Evolutionary conservation across 805 yeast species (phyloP).

Genomic region (Hanseniaspora lachancei): DNA sequence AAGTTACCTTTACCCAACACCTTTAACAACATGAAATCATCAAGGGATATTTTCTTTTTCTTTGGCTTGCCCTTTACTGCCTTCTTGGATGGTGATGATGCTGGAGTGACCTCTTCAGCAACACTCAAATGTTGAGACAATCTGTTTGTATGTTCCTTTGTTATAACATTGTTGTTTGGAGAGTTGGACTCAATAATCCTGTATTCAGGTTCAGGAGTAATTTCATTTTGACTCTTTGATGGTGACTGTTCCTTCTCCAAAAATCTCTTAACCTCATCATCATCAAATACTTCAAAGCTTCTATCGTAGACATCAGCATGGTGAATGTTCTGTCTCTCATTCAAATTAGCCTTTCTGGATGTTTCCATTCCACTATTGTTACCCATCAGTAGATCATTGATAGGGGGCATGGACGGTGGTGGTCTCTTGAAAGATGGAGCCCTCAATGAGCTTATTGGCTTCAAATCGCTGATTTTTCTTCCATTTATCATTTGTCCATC

Average conservation of each 20-base stretch:
- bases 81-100: constrained; percentile 13
- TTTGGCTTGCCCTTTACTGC: constrained; percentile 17
- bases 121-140: background rate
- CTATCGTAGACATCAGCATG: background rate
- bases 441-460: constrained; percentile 8
- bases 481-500: constrained; percentile 13
- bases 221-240: background rate
- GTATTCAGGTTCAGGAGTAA: background rate
- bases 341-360: background rate
- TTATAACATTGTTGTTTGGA: background rate
- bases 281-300: constrained; percentile 10
- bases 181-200: constrained; percentile 7
- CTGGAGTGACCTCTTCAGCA: background rate
- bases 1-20: constrained; percentile 97
- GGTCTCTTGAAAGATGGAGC: constrained; percentile 5
- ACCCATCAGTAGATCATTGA: background rate
- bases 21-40: constrained; percentile 86
- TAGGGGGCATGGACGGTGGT: constrained; percentile 12
- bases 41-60: constrained; percentile 74
- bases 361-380: background rate
- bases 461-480: background rate
- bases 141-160: constrained; percentile 7
- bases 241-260: background rate
- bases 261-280: constrained; percentile 2
- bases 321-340: background rate